These are phyloP conservation scores for Acanthochlamys bracteata DNA, from an alignment of 106 monocot species.

Conservation along the genomic window DNA sequence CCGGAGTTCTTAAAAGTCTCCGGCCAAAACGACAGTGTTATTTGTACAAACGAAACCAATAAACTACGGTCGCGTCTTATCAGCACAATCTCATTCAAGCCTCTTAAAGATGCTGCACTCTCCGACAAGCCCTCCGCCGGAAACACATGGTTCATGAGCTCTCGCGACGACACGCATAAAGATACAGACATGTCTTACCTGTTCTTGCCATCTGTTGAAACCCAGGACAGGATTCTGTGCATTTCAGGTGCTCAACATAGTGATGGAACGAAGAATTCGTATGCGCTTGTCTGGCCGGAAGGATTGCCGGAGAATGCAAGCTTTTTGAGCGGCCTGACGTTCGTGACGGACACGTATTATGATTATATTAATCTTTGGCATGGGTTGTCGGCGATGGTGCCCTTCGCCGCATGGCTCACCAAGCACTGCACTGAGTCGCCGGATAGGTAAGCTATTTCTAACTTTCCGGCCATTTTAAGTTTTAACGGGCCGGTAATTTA, in stretches of 20 bases:
- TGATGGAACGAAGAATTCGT: conserved; percentile 56
- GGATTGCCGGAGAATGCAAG: conserved; percentile 40
- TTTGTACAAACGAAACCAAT: not conserved
- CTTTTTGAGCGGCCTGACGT: conserved; percentile 41
- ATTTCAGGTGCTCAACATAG: conserved; percentile 24
- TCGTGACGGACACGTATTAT: conserved; percentile 64
- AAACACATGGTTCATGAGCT: conserved; percentile 82
- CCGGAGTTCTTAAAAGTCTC: too few relatives aligned
- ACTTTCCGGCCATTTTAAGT: too few relatives aligned
- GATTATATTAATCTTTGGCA: conserved; percentile 69
- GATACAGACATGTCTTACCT: conserved; percentile 31
- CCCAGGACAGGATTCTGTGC: conserved; percentile 43
- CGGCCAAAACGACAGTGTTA: not conserved
- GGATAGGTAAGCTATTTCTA: too few relatives aligned
- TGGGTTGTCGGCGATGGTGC: conserved; percentile 38
- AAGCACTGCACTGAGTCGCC: conserved; percentile 26
- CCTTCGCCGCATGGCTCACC: conserved; percentile 50
- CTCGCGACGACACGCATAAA: conserved; percentile 40
- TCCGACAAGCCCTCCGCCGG: conserved; percentile 18
- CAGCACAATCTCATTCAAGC: conserved; percentile 47
- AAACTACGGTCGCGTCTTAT: conserved; percentile 14
- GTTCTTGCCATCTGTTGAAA: conserved; percentile 49
- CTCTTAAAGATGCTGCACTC: conserved; percentile 45
- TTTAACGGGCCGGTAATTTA: too few relatives aligned
- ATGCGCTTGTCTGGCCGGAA: conserved; percentile 50